These are phyloP conservation scores for Globisporangium spiculum DNA, from an alignment of 352 stramenopile genomes.

Conservation along the genomic window DNA sequence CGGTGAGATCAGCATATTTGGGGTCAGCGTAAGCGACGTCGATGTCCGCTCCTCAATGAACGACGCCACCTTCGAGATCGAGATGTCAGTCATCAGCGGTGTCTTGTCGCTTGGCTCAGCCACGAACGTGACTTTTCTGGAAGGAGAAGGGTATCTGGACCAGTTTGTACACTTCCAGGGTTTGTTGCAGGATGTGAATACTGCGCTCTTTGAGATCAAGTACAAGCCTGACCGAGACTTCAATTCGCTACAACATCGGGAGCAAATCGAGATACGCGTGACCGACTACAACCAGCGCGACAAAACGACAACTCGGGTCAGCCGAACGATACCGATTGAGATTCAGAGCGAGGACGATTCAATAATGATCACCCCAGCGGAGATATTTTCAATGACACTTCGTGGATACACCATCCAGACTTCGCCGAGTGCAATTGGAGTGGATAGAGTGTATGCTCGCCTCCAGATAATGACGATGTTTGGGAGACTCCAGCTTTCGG, in stretches of 20 bases:
- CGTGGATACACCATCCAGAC: conserved; percentile 43
- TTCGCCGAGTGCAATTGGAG: conserved; percentile 18
- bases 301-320: conserved; percentile 37
- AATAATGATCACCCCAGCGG: conserved; percentile 28
- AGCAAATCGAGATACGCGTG: conserved; percentile 54
- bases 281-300: conserved; percentile 61
- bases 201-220: conserved; percentile 66
- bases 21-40: conserved; percentile 55
- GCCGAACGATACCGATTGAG: conserved; percentile 37
- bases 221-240: conserved; percentile 74
- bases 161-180: conserved; percentile 59
- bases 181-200: conserved; percentile 51
- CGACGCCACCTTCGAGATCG: conserved; percentile 52
- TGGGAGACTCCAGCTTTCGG: conserved; percentile 44
- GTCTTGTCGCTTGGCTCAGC: conserved; percentile 36
- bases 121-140: conserved; percentile 31
- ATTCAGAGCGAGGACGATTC: conserved; percentile 50
- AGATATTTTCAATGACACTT: conserved; percentile 33
- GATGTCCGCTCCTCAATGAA: conserved; percentile 32
- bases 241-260: conserved; percentile 60
- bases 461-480: conserved; percentile 48
- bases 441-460: conserved; percentile 32
- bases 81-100: conserved; percentile 56
- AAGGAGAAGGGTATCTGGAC: conserved; percentile 50
- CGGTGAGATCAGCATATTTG: conserved; percentile 61